Evolutionary conservation across 352 stramenopile species (phyloP).

Genomic region (Globisporangium solare): DNA sequence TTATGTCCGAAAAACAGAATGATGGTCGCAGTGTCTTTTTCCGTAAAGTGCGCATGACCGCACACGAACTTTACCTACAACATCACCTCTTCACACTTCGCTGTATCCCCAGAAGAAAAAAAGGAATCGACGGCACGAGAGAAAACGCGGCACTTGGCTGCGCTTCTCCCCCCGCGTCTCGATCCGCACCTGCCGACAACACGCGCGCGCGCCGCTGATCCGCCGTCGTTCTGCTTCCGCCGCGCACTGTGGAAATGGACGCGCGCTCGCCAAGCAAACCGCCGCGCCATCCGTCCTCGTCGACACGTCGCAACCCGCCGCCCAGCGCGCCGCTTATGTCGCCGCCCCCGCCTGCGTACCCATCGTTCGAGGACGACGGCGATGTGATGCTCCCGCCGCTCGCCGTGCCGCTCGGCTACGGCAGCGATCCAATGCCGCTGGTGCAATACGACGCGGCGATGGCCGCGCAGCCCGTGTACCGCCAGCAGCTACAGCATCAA

Average conservation of each 20-base stretch:
- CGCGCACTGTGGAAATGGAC: neutral
- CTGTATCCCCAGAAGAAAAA: neutral
- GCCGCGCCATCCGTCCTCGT: conserved; percentile 4
- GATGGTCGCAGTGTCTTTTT: too few species aligned
- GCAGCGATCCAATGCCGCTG: conserved; percentile 3
- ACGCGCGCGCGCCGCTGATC: neutral
- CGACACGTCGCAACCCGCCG: neutral
- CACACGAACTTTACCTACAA: too few species aligned
- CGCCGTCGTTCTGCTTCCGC: too few species aligned
- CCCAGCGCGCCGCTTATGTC: conserved; percentile 14
- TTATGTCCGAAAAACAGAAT: too few species aligned
- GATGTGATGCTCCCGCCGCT: neutral
- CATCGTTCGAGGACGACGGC: too few species aligned
- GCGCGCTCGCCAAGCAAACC: conserved; percentile 3
- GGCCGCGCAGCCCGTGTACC: conserved; percentile 8
- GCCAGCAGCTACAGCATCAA: conserved; percentile 1
- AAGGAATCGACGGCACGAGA: conserved; percentile 1
- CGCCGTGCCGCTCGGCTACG: conserved; percentile 9
- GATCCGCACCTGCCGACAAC: neutral
- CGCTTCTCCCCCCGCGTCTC: neutral
- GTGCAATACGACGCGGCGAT: neutral
- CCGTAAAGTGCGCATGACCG: too few species aligned
- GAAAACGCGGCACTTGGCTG: neutral
- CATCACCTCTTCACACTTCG: too few species aligned
- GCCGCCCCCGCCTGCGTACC: neutral